Percentiles rank a stretch among this genome's conserved stretches.
Conservation (phyloP, 305 asterid genomes). For the Solanum hybrid region DNA sequence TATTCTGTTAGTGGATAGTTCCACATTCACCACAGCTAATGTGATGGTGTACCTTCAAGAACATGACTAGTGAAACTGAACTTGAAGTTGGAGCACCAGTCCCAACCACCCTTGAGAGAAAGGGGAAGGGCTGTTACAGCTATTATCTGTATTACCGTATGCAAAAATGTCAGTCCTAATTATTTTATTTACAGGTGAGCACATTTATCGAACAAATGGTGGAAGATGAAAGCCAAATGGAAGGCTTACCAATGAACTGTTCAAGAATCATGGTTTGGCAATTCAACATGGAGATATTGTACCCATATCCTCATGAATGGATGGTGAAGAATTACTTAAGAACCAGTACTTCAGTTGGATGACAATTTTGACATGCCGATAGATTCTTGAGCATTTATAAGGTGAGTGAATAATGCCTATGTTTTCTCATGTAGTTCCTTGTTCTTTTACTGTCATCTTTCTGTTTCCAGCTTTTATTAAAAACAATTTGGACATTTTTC, state of each 20-base stretch:
- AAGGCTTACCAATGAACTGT: constrained; percentile 45
- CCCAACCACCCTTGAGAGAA: neutral
- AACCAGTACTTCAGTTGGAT: constrained; percentile 20
- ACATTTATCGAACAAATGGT: constrained; percentile 60
- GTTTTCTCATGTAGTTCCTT: neutral
- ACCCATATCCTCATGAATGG: constrained; percentile 22
- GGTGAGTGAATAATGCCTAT: neutral
- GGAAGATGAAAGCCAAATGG: constrained; percentile 85
- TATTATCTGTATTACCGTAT: neutral
- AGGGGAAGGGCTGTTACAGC: neutral
- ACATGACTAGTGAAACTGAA: neutral
- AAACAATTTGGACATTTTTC: neutral
- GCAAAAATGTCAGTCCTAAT: neutral
- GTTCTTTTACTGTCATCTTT: neutral
- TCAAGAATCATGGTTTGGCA: constrained; percentile 59
- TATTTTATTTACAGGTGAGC: constrained; percentile 41
- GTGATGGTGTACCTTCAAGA: neutral
- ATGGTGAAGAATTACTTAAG: constrained; percentile 14
- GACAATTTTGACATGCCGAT: neutral
- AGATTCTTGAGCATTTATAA: neutral
- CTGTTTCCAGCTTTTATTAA: neutral
- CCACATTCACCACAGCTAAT: neutral
- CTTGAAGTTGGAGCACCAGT: neutral
- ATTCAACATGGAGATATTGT: constrained; percentile 15
- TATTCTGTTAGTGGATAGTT: neutral